Evolutionary conservation across 148 eudicot species (phyloP).

Genomic region (Pharnaceum exiguum): DNA sequence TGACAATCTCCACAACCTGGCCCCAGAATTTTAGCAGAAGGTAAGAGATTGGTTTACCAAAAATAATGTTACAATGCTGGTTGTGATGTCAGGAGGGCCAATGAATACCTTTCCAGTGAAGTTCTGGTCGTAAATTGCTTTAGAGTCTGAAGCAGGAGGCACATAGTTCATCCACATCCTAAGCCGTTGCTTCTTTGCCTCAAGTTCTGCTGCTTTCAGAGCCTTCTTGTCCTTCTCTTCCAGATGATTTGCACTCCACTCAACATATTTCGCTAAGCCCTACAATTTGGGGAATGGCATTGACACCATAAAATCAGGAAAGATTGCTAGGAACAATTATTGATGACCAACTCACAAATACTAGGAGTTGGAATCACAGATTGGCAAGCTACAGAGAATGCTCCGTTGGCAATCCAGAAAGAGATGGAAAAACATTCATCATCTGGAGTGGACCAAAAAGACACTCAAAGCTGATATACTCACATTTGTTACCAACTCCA

Average conservation of each 20-base stretch:
- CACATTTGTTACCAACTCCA: constrained; percentile 79
- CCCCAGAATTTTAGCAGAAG: constrained; percentile 8
- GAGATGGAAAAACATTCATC: too few species aligned
- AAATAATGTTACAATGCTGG: neutral
- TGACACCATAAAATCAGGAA: too few species aligned
- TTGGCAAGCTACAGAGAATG: too few species aligned
- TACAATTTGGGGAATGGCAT: constrained; percentile 12
- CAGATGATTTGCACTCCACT: constrained; percentile 87
- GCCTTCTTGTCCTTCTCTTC: constrained; percentile 63
- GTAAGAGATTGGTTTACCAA: constrained; percentile 1
- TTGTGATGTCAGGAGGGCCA: neutral
- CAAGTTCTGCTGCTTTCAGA: constrained; percentile 75
- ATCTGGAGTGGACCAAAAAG: too few species aligned
- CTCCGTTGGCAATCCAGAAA: too few species aligned
- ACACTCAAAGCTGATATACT: constrained; percentile 27
- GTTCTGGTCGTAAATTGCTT: constrained; percentile 89
- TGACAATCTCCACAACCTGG: constrained; percentile 89
- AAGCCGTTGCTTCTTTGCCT: constrained; percentile 69
- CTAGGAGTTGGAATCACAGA: too few species aligned
- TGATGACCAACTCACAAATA: too few species aligned
- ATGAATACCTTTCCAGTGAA: constrained; percentile 79
- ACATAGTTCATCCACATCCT: constrained; percentile 84
- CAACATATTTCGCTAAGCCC: constrained; percentile 94
- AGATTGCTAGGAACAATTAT: too few species aligned
- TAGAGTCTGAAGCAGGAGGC: constrained; percentile 76